These are phyloP conservation scores for Silene latifolia DNA, from an alignment of 148 eudicot genomes.

Conservation along the genomic window DNA sequence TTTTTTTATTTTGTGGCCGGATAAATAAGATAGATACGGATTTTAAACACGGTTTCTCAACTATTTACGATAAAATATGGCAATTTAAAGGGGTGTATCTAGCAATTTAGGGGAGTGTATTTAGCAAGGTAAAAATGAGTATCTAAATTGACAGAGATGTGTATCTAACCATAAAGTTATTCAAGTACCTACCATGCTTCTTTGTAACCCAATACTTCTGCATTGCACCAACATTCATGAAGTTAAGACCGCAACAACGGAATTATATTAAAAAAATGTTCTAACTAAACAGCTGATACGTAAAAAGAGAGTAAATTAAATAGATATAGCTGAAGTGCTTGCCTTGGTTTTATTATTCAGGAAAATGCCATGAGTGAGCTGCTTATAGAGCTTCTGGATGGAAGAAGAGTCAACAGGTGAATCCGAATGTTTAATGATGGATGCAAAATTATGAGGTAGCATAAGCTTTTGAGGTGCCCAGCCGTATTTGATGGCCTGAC, in stretches of 20 bases:
- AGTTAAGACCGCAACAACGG: background rate
- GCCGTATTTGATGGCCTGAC: background rate
- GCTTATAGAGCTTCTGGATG: constrained; percentile 9
- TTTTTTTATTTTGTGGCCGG: too few species aligned
- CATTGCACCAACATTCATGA: background rate
- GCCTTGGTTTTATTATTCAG: constrained; percentile 3
- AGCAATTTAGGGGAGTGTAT: too few species aligned
- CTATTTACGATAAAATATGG: too few species aligned
- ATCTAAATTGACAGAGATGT: too few species aligned
- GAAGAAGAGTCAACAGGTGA: constrained; percentile 14
- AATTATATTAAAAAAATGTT: background rate
- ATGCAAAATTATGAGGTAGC: constrained; percentile 11
- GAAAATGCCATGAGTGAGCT: constrained; percentile 1
- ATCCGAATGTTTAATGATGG: constrained; percentile 15
- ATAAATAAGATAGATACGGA: too few species aligned
- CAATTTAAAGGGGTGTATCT: too few species aligned
- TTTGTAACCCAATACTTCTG: constrained; percentile 22
- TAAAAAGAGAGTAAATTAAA: background rate
- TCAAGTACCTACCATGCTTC: background rate
- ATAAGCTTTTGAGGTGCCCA: background rate
- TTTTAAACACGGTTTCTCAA: too few species aligned
- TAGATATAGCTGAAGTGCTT: background rate
- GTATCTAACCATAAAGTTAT: constrained; percentile 22
- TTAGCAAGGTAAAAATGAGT: too few species aligned
- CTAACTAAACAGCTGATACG: background rate